phyloP scores from a whole-genome alignment of 2,329 filamentous ascomycete species.

The Cladophialophora chaetospira region DNA sequence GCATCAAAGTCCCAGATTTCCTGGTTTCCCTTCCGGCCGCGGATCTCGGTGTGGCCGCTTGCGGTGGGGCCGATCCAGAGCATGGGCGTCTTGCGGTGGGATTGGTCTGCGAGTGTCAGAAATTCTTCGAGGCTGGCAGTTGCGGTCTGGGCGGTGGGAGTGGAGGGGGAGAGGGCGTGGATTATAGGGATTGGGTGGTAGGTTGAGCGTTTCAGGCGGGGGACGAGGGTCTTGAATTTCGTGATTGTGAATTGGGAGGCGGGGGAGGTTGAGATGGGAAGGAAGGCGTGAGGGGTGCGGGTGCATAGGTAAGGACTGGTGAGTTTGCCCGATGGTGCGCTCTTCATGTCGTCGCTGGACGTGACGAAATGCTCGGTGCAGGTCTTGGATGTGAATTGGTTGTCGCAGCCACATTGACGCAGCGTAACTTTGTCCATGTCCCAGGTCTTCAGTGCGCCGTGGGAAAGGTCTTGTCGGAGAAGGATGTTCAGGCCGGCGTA shows the following conservation, averaged over 20 bases:
- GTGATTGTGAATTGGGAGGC: conserved; percentile 35
- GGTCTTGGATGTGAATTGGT: conserved; percentile 42
- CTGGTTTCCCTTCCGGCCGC: conserved; percentile 38
- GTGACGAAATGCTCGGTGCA: conserved; percentile 36
- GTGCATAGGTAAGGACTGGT: conserved; percentile 21
- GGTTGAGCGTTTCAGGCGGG: conserved; percentile 33
- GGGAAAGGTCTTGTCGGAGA: conserved; percentile 44
- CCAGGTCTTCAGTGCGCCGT: conserved; percentile 45
- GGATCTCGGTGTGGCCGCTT: conserved; percentile 41
- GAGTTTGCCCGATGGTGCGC: conserved; percentile 12
- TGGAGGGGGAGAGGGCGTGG: conserved; percentile 41
- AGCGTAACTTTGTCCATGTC: conserved; percentile 39
- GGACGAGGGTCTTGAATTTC: conserved; percentile 38
- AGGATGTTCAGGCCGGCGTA: conserved; percentile 51
- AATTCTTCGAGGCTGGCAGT: conserved; percentile 45
- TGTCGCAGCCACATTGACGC: conserved; percentile 43
- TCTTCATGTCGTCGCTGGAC: conserved; percentile 35
- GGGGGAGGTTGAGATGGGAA: conserved; percentile 39
- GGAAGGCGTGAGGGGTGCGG: conserved; percentile 43
- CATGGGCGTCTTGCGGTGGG: conserved; percentile 44
- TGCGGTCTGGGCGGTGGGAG: conserved; percentile 37
- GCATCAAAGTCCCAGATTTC: conserved; percentile 45
- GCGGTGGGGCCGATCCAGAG: conserved; percentile 47
- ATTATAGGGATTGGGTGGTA: conserved; percentile 47
- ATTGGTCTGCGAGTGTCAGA: conserved; percentile 39